Conservation (phyloP, 2,329 filamentous ascomycete species). For the Ceratocystis smalleyi region DNA sequence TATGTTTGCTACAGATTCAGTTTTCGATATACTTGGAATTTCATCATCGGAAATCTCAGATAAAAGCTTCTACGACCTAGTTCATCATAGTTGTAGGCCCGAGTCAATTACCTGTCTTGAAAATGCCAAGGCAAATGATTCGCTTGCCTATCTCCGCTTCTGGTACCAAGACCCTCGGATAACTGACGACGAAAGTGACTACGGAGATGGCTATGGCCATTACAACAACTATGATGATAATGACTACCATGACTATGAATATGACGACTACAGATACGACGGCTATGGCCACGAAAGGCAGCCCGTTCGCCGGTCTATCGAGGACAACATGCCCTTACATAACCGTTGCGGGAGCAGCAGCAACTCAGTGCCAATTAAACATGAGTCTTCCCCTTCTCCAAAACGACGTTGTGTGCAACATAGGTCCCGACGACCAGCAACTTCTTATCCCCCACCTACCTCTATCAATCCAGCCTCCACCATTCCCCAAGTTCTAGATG, state of each 20-base stretch:
- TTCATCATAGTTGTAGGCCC: constrained; percentile 58
- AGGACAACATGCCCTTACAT: not conserved
- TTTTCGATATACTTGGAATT: constrained; percentile 61
- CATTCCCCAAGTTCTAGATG: constrained; percentile 11
- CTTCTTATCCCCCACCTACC: constrained; percentile 12
- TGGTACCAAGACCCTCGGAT: constrained; percentile 58
- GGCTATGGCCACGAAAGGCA: constrained; percentile 13
- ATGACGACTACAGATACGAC: constrained; percentile 19
- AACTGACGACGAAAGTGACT: constrained; percentile 30
- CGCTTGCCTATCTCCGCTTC: constrained; percentile 77
- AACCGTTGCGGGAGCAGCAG: not conserved
- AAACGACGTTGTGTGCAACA: constrained; percentile 10
- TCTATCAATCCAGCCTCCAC: constrained; percentile 12
- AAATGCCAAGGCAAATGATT: constrained; percentile 77
- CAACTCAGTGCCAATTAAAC: not conserved
- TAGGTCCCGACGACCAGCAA: constrained; percentile 5
- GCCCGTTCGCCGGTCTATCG: not conserved
- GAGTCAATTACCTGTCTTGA: constrained; percentile 69
- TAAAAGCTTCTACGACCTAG: constrained; percentile 77
- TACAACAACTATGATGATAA: constrained; percentile 24
- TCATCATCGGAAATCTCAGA: constrained; percentile 52
- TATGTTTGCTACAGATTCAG: constrained; percentile 71
- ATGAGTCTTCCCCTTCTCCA: constrained; percentile 9
- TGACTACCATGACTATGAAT: constrained; percentile 20
- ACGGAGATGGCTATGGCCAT: constrained; percentile 33